phyloP scores from a whole-genome alignment of 2,329 filamentous ascomycete genomes.

The Thermothelomyces thermophilus region DNA sequence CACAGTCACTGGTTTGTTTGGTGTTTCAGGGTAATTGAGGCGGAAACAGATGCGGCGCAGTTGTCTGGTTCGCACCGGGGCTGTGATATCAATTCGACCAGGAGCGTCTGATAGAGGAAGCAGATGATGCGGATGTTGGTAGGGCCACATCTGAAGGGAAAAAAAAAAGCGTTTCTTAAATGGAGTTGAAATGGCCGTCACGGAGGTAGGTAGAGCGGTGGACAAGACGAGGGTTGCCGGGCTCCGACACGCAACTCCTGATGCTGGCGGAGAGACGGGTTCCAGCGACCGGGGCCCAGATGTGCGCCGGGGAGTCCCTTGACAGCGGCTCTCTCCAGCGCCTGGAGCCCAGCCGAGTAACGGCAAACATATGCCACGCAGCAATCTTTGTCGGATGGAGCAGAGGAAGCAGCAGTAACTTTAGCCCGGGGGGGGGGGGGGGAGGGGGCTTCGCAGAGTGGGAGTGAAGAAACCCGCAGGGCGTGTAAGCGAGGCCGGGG shows the following conservation, averaged over 20 bases:
- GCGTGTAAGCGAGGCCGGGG: conserved; percentile 18
- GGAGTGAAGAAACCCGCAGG: neutral
- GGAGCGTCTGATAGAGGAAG: neutral
- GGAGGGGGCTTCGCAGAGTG: too few species aligned
- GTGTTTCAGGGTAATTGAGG: neutral
- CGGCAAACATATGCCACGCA: conserved; percentile 7
- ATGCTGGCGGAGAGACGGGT: conserved; percentile 15
- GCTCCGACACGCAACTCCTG: conserved; percentile 11
- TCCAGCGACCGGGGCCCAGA: conserved; percentile 15
- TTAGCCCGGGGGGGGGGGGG: too few species aligned
- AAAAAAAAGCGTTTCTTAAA: neutral
- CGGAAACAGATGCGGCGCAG: neutral
- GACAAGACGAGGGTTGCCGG: conserved; percentile 1
- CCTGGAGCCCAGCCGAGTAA: conserved; percentile 7
- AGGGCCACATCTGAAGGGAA: neutral
- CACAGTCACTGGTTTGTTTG: neutral
- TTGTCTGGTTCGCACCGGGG: too few species aligned
- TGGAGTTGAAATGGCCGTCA: neutral
- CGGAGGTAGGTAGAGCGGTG: conserved; percentile 3
- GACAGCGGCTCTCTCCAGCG: conserved; percentile 8
- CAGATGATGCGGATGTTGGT: conserved; percentile 1
- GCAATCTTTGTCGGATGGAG: conserved; percentile 10
- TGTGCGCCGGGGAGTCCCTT: conserved; percentile 13
- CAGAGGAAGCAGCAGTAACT: neutral
- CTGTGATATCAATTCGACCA: neutral